A percentile compares a stretch with the other conserved stretches of the same genome.
Conservation (phyloP, 1,139 yeast genomes). For the Taiozyma sp. region DNA sequence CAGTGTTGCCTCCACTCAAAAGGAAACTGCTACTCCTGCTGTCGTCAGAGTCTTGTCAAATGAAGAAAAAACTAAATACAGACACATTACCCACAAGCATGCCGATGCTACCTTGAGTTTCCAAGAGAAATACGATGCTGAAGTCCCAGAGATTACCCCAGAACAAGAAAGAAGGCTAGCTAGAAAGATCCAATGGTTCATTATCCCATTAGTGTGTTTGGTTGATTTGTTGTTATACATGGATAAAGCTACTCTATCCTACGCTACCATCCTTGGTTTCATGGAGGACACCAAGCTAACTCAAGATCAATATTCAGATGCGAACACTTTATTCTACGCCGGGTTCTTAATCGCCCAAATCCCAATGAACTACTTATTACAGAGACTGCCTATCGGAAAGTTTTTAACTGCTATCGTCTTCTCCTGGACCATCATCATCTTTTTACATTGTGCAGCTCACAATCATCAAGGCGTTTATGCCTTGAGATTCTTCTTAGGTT, state of each 20-base stretch:
- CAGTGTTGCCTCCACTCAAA: neutral
- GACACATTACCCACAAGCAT: constrained; percentile 24
- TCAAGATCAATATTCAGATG: constrained; percentile 32
- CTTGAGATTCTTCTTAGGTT: constrained; percentile 41
- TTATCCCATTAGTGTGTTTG: constrained; percentile 25
- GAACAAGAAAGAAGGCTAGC: constrained; percentile 31
- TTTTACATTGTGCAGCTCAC: constrained; percentile 34
- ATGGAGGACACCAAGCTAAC: constrained; percentile 34
- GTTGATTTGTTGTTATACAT: constrained; percentile 36
- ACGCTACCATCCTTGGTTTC: constrained; percentile 37
- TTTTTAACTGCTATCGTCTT: constrained; percentile 28
- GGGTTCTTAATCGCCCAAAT: constrained; percentile 35
- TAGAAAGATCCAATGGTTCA: constrained; percentile 30
- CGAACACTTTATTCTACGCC: constrained; percentile 33
- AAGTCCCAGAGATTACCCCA: constrained; percentile 31
- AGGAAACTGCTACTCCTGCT: neutral
- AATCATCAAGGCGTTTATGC: constrained; percentile 36
- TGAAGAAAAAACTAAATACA: constrained; percentile 3
- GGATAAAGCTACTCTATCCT: constrained; percentile 41
- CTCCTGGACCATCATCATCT: constrained; percentile 36
- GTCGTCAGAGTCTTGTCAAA: neutral
- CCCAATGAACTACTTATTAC: constrained; percentile 31
- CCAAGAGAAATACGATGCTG: constrained; percentile 28
- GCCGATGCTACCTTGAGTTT: constrained; percentile 38
- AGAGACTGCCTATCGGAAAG: constrained; percentile 31